phyloP scores from a whole-genome alignment of 176 grass and related monocot genomes.

The Typha latifolia region DNA sequence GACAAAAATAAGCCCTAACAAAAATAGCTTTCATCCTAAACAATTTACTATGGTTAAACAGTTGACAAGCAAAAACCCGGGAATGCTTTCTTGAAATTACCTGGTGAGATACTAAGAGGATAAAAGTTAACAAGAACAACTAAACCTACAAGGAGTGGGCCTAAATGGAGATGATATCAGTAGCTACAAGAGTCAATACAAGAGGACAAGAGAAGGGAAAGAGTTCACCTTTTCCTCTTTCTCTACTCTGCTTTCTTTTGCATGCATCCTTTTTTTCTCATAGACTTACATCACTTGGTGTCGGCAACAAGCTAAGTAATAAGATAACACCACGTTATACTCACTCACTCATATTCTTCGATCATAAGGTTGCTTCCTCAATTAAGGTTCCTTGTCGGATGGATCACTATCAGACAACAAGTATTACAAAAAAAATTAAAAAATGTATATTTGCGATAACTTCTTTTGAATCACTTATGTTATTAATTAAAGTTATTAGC shows the following conservation, averaged over 20 bases:
- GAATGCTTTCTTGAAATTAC: no score
- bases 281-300: constrained; percentile 51
- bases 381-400: neutral
- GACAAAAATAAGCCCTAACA: no score
- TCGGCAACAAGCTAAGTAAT: constrained; percentile 45
- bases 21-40: no score
- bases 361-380: neutral
- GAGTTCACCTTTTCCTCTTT: constrained; percentile 3
- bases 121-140: neutral
- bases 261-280: constrained; percentile 27
- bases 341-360: constrained; percentile 4
- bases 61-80: no score
- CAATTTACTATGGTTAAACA: no score
- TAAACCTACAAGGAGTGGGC: neutral
- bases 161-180: neutral
- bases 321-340: neutral
- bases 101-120: neutral
- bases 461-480: neutral
- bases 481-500: neutral
- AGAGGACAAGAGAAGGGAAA: neutral
- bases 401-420: neutral
- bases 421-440: neutral
- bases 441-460: neutral
- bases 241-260: constrained; percentile 21
- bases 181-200: neutral